phyloP scores from a whole-genome alignment of 2,329 filamentous ascomycete genomes.

The Plenodomus biglobosus region DNA sequence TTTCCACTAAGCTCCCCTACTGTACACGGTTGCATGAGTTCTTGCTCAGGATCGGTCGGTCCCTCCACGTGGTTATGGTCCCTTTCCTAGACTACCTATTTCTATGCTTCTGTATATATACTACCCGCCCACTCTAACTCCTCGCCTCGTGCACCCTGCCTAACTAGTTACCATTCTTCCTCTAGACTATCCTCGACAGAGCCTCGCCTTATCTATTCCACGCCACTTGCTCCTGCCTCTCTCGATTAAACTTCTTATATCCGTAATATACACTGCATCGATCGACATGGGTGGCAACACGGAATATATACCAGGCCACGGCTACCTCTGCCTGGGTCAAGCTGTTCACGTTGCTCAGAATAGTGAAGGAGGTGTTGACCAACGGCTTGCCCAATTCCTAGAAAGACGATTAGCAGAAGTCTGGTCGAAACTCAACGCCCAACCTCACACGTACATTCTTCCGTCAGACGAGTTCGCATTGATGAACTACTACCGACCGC shows the following conservation, averaged over 20 bases:
- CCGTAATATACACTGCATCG: slow-evolving; percentile 29
- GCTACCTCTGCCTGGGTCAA: slow-evolving; percentile 58
- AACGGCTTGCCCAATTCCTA: slow-evolving; percentile 64
- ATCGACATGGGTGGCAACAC: slow-evolving; percentile 47
- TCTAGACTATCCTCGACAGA: slow-evolving; percentile 7
- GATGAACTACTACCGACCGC: slow-evolving; percentile 79
- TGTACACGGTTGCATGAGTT: slow-evolving; percentile 40
- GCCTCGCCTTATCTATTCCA: slow-evolving; percentile 13
- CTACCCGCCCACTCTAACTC: slow-evolving; percentile 24
- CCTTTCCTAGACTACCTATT: slow-evolving; percentile 32
- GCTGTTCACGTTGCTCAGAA: slow-evolving; percentile 77
- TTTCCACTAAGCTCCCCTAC: slow-evolving; percentile 37
- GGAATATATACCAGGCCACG: slow-evolving; percentile 44
- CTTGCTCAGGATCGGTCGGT: slow-evolving; percentile 37
- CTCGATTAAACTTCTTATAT: slow-evolving; percentile 27
- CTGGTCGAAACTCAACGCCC: slow-evolving; percentile 66
- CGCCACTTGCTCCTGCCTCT: slow-evolving; percentile 22
- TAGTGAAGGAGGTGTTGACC: slow-evolving; percentile 67
- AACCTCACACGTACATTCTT: slow-evolving; percentile 72
- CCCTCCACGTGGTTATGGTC: slow-evolving; percentile 41
- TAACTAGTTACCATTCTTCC: slow-evolving; percentile 9
- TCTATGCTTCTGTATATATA: slow-evolving; percentile 36
- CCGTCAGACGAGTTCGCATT: slow-evolving; percentile 76
- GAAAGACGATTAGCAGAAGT: slow-evolving; percentile 61
- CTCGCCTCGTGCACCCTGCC: slow-evolving; percentile 15